These are phyloP conservation scores for Apiotrichum porosum DNA, from an alignment of 1,284 basidiomycete genomes.

Conservation along the genomic window DNA sequence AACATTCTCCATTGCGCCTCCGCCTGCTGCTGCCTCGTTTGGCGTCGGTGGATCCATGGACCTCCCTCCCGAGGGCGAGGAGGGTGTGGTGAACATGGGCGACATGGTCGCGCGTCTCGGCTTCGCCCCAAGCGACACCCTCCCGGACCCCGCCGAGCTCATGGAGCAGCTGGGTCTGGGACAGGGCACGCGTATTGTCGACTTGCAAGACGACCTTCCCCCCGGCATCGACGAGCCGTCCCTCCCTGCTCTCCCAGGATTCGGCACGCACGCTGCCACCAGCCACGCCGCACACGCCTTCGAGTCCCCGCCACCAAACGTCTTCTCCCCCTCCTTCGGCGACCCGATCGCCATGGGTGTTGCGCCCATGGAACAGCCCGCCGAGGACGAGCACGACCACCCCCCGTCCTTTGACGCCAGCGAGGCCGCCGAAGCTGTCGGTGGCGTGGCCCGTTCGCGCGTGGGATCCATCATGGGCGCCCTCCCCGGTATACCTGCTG, in stretches of 20 bases:
- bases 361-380: no score
- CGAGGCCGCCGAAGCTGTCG: constrained; percentile 40
- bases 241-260: constrained; percentile 43
- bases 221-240: constrained; percentile 49
- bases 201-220: constrained; percentile 48
- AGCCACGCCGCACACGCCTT: neutral
- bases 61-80: constrained; percentile 37
- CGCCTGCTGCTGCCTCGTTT: constrained; percentile 37
- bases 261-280: constrained; percentile 5
- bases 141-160: constrained; percentile 22
- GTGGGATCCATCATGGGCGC: constrained; percentile 4
- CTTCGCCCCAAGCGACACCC: constrained; percentile 12
- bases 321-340: neutral
- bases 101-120: constrained; percentile 39
- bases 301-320: neutral
- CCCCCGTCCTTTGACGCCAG: constrained; percentile 44
- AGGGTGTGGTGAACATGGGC: constrained; percentile 21
- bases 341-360: neutral
- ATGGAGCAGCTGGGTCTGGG: constrained; percentile 48
- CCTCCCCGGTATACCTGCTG: neutral
- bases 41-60: constrained; percentile 45
- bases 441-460: constrained; percentile 13
- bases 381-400: constrained; percentile 14
- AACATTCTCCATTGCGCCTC: constrained; percentile 47
- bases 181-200: constrained; percentile 45